Conservation (phyloP, 2,329 filamentous ascomycete species). For the Didymosphaeria variabile region DNA sequence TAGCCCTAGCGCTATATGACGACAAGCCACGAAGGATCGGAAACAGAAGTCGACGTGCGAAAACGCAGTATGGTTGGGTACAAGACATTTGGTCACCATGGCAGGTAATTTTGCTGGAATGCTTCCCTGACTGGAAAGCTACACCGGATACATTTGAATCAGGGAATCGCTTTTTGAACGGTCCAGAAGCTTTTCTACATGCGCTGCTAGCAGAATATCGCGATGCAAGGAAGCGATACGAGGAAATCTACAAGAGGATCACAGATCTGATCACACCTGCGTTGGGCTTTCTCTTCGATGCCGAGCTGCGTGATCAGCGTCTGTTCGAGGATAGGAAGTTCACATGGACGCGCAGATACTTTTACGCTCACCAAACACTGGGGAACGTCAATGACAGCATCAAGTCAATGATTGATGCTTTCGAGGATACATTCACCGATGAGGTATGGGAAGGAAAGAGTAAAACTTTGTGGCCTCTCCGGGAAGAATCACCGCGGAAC, state of each 20-base stretch:
- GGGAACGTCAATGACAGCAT: constrained; percentile 65
- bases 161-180: constrained; percentile 66
- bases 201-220: constrained; percentile 67
- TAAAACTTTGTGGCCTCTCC: constrained; percentile 65
- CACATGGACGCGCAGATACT: constrained; percentile 69
- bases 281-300: constrained; percentile 68
- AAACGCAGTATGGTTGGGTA: constrained; percentile 60
- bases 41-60: constrained; percentile 60
- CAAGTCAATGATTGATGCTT: constrained; percentile 66
- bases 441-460: constrained; percentile 67
- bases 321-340: constrained; percentile 70
- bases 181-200: constrained; percentile 69
- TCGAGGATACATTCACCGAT: constrained; percentile 65
- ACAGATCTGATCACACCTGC: constrained; percentile 68
- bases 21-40: constrained; percentile 60
- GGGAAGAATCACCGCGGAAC: constrained; percentile 57
- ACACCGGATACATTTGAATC: constrained; percentile 65
- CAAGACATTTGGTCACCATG: constrained; percentile 69
- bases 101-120: constrained; percentile 51
- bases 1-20: constrained; percentile 67
- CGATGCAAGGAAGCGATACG: constrained; percentile 67
- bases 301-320: constrained; percentile 63
- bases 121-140: constrained; percentile 31
- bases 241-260: constrained; percentile 65
- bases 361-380: constrained; percentile 68